phyloP scores from a whole-genome alignment of 2,329 filamentous ascomycete species.

The Trichoderma simmonsii region DNA sequence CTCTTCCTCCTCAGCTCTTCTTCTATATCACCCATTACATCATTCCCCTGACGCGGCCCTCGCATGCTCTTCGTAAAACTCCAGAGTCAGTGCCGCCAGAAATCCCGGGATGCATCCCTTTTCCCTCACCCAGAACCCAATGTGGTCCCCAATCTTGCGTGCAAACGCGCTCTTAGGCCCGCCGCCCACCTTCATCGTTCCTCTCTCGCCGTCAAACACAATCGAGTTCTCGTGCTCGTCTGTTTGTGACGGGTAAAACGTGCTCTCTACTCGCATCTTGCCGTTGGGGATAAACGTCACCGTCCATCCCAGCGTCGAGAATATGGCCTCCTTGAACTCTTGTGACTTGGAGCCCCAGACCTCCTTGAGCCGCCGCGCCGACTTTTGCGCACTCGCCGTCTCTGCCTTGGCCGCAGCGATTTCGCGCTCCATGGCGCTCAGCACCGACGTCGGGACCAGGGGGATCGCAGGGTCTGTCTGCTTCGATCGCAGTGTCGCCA shows the following conservation, averaged over 20 bases:
- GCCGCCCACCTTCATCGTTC: conserved; percentile 96
- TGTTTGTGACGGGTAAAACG: conserved; percentile 69
- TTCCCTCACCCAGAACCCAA: conserved; percentile 94
- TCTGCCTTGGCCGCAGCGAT: conserved; percentile 68
- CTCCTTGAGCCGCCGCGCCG: conserved; percentile 80
- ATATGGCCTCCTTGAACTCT: conserved; percentile 94
- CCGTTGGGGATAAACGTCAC: conserved; percentile 97
- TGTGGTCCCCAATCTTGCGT: conserved; percentile 75
- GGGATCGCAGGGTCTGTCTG: conserved; percentile 46
- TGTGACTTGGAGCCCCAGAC: conserved; percentile 88
- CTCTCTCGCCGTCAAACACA: conserved; percentile 88
- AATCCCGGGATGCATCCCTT: conserved; percentile 93
- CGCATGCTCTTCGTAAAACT: conserved; percentile 77
- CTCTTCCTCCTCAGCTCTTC: not conserved
- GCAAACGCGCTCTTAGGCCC: conserved; percentile 86
- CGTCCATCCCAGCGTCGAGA: conserved; percentile 88
- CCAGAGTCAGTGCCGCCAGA: conserved; percentile 82
- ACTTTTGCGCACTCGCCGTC: conserved; percentile 73
- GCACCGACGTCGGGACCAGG: conserved; percentile 71
- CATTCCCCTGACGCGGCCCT: conserved; percentile 14
- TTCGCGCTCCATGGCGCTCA: conserved; percentile 72
- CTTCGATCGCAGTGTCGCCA: conserved; percentile 62
- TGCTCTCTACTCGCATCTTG: conserved; percentile 84
- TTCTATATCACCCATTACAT: not conserved
- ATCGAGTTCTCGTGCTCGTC: conserved; percentile 71